Percentiles rank a stretch among this genome's conserved stretches.
phyloP scores from a whole-genome alignment of 352 stramenopile genomes.

The Globisporangium nodosum region DNA sequence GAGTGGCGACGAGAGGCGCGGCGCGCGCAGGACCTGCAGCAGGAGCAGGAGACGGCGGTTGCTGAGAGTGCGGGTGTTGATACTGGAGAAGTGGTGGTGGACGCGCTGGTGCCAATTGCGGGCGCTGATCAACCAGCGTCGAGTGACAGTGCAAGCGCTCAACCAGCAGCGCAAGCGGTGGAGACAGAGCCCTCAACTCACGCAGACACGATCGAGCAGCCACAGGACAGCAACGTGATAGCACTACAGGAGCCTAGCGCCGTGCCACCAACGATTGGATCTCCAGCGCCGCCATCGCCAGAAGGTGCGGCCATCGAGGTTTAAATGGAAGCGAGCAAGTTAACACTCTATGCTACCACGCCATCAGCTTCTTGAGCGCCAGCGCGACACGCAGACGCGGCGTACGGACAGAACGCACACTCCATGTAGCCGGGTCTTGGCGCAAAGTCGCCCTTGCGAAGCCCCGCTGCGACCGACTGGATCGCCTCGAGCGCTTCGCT shows the following conservation, averaged over 20 bases:
- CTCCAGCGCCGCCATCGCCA: background rate
- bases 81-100: too few species aligned
- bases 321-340: background rate
- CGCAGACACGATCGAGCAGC: background rate
- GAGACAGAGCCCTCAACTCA: background rate
- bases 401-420: slow-evolving; percentile 71
- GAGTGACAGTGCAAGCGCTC: background rate
- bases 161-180: background rate
- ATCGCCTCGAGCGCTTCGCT: slow-evolving; percentile 36
- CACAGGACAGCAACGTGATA: background rate
- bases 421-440: slow-evolving; percentile 51
- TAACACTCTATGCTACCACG: background rate
- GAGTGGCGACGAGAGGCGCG: slow-evolving; percentile 34
- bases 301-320: slow-evolving; percentile 3
- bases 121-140: background rate
- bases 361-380: slow-evolving; percentile 10
- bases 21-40: slow-evolving; percentile 23
- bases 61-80: background rate
- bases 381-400: slow-evolving; percentile 45
- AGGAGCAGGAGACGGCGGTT: background rate
- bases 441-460: slow-evolving; percentile 48
- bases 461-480: slow-evolving; percentile 21
- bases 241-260: background rate
- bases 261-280: background rate
- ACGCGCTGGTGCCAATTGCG: background rate